These are phyloP conservation scores for Coprinopsis marcescibilis DNA, from an alignment of 768 basidiomycete genomes.

Conservation along the genomic window DNA sequence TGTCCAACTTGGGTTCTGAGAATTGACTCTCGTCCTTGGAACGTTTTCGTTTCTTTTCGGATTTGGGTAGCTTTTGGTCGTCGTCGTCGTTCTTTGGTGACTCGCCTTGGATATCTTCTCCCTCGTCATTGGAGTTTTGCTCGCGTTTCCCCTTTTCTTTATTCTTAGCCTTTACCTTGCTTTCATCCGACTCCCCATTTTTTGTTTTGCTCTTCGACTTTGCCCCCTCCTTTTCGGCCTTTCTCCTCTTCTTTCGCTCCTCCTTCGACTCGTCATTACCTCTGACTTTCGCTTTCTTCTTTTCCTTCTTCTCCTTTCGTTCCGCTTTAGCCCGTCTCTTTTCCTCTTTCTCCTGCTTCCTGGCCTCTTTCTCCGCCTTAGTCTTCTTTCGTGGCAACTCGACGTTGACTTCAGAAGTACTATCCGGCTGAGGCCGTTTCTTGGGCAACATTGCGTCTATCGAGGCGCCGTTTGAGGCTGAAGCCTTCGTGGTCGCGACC, in stretches of 20 bases:
- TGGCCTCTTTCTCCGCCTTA: conserved; percentile 11
- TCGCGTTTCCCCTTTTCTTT: conserved; percentile 4
- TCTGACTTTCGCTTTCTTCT: conserved; percentile 10
- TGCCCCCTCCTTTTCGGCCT: not conserved
- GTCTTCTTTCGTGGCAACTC: conserved; percentile 6
- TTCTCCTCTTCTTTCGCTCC: conserved; percentile 17
- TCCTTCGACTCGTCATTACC: conserved; percentile 4
- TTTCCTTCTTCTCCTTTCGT: conserved; percentile 15
- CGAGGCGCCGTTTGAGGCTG: too few relatives aligned
- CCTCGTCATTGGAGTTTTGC: not conserved
- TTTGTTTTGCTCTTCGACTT: not conserved
- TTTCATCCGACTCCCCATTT: not conserved
- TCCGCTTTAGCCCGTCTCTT: conserved; percentile 6
- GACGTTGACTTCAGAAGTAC: not conserved
- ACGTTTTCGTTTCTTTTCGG: conserved; percentile 10
- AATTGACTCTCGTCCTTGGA: conserved; percentile 12
- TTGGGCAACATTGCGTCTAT: conserved; percentile 13
- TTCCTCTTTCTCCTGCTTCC: not conserved
- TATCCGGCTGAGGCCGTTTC: conserved; percentile 11
- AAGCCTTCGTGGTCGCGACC: too few relatives aligned
- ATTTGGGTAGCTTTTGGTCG: conserved; percentile 5
- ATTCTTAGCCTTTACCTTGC: not conserved
- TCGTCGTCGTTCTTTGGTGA: conserved; percentile 7
- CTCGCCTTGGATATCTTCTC: not conserved
- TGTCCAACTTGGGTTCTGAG: not conserved